These are phyloP conservation scores for Penicillium sumatraense DNA, from an alignment of 2,329 filamentous ascomycete genomes.

Conservation along the genomic window DNA sequence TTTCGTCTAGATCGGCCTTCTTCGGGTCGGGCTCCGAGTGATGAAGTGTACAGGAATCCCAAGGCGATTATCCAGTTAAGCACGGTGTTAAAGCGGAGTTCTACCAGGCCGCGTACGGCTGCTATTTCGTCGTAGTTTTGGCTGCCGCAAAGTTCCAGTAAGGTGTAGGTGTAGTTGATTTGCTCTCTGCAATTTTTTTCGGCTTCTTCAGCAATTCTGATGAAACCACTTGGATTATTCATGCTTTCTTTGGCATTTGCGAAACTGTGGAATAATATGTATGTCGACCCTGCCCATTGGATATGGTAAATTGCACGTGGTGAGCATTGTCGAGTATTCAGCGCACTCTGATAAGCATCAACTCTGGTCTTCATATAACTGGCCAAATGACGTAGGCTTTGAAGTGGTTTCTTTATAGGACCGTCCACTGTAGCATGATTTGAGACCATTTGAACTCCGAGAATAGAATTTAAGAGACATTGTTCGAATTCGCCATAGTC, in stretches of 20 bases:
- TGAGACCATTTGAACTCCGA: conserved; percentile 12
- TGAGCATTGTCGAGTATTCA: conserved; percentile 11
- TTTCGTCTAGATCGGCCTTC: background rate
- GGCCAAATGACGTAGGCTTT: conserved; percentile 7
- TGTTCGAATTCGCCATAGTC: conserved; percentile 13
- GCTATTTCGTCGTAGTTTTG: conserved; percentile 4
- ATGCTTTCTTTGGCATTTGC: conserved; percentile 12
- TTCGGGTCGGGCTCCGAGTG: background rate
- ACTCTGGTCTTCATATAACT: conserved; percentile 11
- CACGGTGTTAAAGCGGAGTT: conserved; percentile 15
- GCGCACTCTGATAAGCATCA: conserved; percentile 11
- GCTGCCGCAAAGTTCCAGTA: background rate
- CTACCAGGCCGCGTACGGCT: conserved; percentile 6
- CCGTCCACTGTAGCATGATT: conserved; percentile 12
- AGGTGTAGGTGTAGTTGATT: conserved; percentile 3
- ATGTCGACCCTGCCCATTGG: conserved; percentile 13
- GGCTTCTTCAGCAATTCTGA: conserved; percentile 8
- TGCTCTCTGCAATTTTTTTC: conserved; percentile 17
- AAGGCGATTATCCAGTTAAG: conserved; percentile 5
- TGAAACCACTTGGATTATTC: conserved; percentile 7
- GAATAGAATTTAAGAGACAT: conserved; percentile 9
- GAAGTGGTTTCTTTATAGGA: conserved; percentile 11
- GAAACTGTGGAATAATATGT: conserved; percentile 16
- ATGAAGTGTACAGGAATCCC: conserved; percentile 13
- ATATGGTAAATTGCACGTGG: conserved; percentile 18